Evolutionary conservation across 495 filamentous ascomycete species (phyloP).

Genomic region (Tetracladium marchalianum): DNA sequence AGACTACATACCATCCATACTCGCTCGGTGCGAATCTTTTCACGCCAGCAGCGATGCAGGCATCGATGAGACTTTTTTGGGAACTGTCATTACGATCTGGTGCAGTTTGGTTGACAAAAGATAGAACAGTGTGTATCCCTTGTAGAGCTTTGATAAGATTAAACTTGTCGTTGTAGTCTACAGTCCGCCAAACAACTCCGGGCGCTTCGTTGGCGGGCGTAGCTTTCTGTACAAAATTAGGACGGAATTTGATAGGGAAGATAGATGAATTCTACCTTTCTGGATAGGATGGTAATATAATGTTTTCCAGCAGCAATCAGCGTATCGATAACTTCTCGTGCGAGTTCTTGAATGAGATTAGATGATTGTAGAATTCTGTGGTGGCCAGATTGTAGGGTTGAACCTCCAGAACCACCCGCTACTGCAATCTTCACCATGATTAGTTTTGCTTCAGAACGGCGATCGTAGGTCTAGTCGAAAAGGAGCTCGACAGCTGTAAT

Average conservation of each 20-base stretch:
- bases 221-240: slow-evolving; percentile 14
- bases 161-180: slow-evolving; percentile 32
- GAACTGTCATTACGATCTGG: slow-evolving; percentile 24
- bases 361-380: neutral
- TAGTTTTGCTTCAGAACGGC: no score
- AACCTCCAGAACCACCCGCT: slow-evolving; percentile 43
- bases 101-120: slow-evolving; percentile 32
- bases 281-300: slow-evolving; percentile 36
- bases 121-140: slow-evolving; percentile 45
- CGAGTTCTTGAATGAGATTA: slow-evolving; percentile 33
- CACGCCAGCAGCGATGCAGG: slow-evolving; percentile 46
- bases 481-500: no score
- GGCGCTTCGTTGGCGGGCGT: slow-evolving; percentile 1
- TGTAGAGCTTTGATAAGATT: slow-evolving; percentile 28
- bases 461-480: no score
- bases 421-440: slow-evolving; percentile 47
- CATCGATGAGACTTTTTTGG: slow-evolving; percentile 41
- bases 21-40: slow-evolving; percentile 56
- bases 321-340: slow-evolving; percentile 42
- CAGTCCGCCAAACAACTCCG: slow-evolving; percentile 27
- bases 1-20: slow-evolving; percentile 33
- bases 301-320: slow-evolving; percentile 41
- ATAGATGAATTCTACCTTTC: slow-evolving; percentile 26
- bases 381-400: slow-evolving; percentile 2
- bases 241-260: neutral